Base-by-base conservation (phyloP, 179 eudicot genomes). In the Dionaea muscipula region DNA sequence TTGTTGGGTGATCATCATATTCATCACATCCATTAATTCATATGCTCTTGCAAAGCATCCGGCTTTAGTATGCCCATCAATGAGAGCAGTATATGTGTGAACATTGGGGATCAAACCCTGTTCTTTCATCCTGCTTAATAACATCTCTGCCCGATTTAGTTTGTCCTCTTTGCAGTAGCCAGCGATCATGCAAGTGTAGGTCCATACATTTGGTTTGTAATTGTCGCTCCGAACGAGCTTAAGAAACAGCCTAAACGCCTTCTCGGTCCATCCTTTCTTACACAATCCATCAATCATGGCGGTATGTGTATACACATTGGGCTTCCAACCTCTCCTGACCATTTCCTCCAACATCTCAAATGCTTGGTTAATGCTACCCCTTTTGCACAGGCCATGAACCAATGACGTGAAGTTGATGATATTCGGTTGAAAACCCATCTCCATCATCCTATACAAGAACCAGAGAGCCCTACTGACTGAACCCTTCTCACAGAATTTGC, bases 181-280 rank as follows among this genome's bases (percentile, higher is more conserved):
- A 37, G 45, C 66, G 26, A 89, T 79, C 97, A 89, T 89, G 35
- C 94, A 83, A 46, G 94, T 86, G 64, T 89, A 89, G 0, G 95
- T 83, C 51, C 72, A 74, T 38, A 67, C 85, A 66, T 86, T 89
- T 11, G 97, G 97, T 73, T 86, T 89, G 72, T 86, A 83, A 49
- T 52, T 66, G 4, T 86, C 97, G 57, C 97, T 89, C 67, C 83
- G 66, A 49, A 89, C 86, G 28, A 89, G 95, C 80, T 86, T 89
- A 50, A 89, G 78, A 51, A 89, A 89, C 26, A 89, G 69, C 71
- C 97, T 79, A 67, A 89, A 89, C 9, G 97, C 97, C 76, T 81
- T 89, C 49, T 89, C 97, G 0, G 86, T 83, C 97, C 97, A 89
- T 14, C 97, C 97, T 44, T 86, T 89, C 68, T 86, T 86, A 74